These are phyloP conservation scores for Rhizopogon vulgaris DNA, from an alignment of 768 basidiomycete genomes.

Conservation along the genomic window DNA sequence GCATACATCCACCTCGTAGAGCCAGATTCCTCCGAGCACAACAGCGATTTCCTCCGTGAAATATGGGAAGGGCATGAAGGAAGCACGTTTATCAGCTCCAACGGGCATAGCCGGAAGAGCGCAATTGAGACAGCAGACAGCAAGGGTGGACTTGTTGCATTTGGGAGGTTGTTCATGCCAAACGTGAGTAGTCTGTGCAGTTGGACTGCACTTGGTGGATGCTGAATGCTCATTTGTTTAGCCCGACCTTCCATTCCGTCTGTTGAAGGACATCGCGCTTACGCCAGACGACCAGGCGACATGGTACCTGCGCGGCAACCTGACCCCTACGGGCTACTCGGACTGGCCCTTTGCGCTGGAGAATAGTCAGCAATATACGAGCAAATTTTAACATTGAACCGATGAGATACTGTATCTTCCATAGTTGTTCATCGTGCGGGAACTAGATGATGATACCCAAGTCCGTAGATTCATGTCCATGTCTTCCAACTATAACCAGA, in stretches of 20 bases:
- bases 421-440: no score
- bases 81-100: slow-evolving; percentile 34
- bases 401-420: no score
- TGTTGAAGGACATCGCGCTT: slow-evolving; percentile 17
- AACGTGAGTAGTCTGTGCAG: slow-evolving; percentile 26
- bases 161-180: slow-evolving; percentile 32
- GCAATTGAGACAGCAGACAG: slow-evolving; percentile 33
- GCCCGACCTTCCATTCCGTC: slow-evolving; percentile 28
- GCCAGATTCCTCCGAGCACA: slow-evolving; percentile 23
- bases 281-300: slow-evolving; percentile 11
- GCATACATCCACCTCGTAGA: slow-evolving; percentile 52
- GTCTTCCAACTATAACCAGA: no score
- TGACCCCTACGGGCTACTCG: slow-evolving; percentile 21
- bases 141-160: slow-evolving; percentile 27
- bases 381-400: no score
- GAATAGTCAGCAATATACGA: background rate
- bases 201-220: background rate
- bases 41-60: slow-evolving; percentile 38
- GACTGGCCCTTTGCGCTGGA: slow-evolving; percentile 22
- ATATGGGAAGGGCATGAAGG: slow-evolving; percentile 34
- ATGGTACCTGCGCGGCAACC: slow-evolving; percentile 20
- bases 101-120: slow-evolving; percentile 36
- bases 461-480: no score
- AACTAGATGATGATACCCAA: no score
- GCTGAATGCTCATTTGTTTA: background rate